These are phyloP conservation scores for Aspergillus spinulosporus DNA, from an alignment of 2,329 filamentous ascomycete genomes.

Conservation along the genomic window DNA sequence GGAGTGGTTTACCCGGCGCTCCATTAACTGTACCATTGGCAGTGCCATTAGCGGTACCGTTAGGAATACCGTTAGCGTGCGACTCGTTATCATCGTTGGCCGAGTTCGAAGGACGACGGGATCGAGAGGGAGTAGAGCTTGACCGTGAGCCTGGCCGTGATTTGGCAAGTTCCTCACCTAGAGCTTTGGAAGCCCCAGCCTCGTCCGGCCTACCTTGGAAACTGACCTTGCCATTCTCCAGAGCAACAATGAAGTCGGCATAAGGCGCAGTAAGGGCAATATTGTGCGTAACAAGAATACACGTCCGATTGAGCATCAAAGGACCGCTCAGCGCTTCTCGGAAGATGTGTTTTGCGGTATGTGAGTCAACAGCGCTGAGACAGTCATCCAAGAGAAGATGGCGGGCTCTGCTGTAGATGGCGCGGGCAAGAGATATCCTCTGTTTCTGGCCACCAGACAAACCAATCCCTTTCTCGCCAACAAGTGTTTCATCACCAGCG, in stretches of 20 bases:
- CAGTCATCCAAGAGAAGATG: constrained; percentile 94
- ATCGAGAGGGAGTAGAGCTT: constrained; percentile 72
- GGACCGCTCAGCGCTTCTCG: constrained; percentile 86
- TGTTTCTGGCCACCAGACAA: constrained; percentile 97
- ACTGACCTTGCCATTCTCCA: constrained; percentile 81
- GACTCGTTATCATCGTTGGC: constrained; percentile 56
- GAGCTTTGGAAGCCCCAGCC: constrained; percentile 80
- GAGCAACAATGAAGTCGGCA: constrained; percentile 75
- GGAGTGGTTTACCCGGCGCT: constrained; percentile 35
- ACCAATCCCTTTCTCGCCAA: constrained; percentile 96
- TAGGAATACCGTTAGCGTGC: constrained; percentile 37
- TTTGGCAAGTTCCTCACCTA: constrained; percentile 82
- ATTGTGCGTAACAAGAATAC: constrained; percentile 95
- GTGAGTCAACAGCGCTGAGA: constrained; percentile 92
- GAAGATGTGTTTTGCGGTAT: constrained; percentile 98
- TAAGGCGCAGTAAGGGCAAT: constrained; percentile 80
- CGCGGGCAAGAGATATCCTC: constrained; percentile 91
- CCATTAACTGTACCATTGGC: constrained; percentile 46
- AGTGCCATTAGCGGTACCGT: constrained; percentile 27
- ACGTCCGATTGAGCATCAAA: constrained; percentile 84
- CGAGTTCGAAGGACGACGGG: constrained; percentile 73
- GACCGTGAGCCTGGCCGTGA: constrained; percentile 69
- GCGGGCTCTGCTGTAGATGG: constrained; percentile 91
- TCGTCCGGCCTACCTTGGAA: constrained; percentile 75
- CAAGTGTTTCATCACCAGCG: constrained; percentile 85